A percentile compares a stretch with the other conserved stretches of the same genome.
Evolutionary conservation across 1,284 basidiomycete species (phyloP).

Genomic region (Irpex sp.): DNA sequence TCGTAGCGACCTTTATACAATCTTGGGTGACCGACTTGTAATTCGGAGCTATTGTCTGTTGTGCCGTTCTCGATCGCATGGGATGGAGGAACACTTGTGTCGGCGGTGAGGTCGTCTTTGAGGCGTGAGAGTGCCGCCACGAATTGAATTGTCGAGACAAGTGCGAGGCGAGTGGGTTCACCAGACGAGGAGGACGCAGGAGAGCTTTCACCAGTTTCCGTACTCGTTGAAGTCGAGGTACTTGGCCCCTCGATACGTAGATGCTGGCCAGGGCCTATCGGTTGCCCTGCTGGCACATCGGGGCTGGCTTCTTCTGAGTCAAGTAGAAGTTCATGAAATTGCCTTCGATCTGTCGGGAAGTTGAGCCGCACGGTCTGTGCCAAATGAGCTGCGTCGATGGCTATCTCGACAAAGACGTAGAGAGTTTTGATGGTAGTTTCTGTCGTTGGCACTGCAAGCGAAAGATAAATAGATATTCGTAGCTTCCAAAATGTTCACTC

Average conservation of each 20-base stretch:
- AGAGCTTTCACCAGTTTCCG: slow-evolving; percentile 10
- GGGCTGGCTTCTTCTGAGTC: slow-evolving; percentile 47
- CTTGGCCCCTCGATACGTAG: slow-evolving; percentile 52
- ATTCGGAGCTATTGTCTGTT: slow-evolving; percentile 15
- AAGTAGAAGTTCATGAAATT: slow-evolving; percentile 59
- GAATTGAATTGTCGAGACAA: slow-evolving; percentile 96
- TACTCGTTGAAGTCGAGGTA: background rate
- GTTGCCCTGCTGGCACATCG: slow-evolving; percentile 48
- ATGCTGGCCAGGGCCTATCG: slow-evolving; percentile 46
- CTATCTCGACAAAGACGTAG: slow-evolving; percentile 98
- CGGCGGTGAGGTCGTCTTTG: slow-evolving; percentile 69
- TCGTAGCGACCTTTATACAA: slow-evolving; percentile 72
- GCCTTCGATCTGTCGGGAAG: slow-evolving; percentile 74
- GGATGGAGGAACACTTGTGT: slow-evolving; percentile 23
- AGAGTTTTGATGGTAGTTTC: slow-evolving; percentile 93
- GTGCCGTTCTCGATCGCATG: slow-evolving; percentile 27
- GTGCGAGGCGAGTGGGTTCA: slow-evolving; percentile 70
- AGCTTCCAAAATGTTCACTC: slow-evolving; percentile 21
- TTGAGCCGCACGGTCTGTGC: slow-evolving; percentile 84
- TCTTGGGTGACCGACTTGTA: slow-evolving; percentile 16
- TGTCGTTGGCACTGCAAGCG: slow-evolving; percentile 82
- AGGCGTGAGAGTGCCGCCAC: slow-evolving; percentile 85
- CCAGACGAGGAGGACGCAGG: slow-evolving; percentile 2
- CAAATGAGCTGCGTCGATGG: slow-evolving; percentile 85
- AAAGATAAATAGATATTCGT: background rate